phyloP scores from a whole-genome alignment of 768 basidiomycete species.

The Lactarius hatsudake region DNA sequence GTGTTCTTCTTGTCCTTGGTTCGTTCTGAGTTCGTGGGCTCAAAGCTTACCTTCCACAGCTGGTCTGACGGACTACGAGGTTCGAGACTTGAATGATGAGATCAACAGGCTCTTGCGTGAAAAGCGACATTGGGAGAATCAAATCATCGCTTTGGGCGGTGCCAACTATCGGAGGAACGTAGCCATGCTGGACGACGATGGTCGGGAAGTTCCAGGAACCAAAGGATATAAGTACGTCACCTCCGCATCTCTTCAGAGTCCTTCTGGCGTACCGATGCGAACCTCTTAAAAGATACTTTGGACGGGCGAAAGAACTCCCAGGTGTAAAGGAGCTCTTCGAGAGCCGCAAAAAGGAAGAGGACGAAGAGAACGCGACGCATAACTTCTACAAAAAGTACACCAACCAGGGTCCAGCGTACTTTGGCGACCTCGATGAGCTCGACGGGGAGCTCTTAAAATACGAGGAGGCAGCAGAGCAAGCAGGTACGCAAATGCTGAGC shows the following conservation, averaged over 20 bases:
- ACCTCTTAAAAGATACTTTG: conserved; percentile 74
- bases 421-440: conserved; percentile 85
- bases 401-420: conserved; percentile 85
- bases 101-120: conserved; percentile 95
- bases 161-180: conserved; percentile 95
- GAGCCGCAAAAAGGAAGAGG: conserved; percentile 79
- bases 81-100: conserved; percentile 94
- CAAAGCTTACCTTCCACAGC: conserved; percentile 44
- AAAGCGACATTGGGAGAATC: conserved; percentile 97
- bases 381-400: conserved; percentile 84
- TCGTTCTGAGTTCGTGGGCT: neutral
- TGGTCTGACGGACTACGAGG: conserved; percentile 91
- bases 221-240: conserved; percentile 87
- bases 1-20: conserved; percentile 30
- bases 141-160: conserved; percentile 93
- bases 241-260: neutral
- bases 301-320: conserved; percentile 92
- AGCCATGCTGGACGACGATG: conserved; percentile 91
- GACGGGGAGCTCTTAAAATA: conserved; percentile 64
- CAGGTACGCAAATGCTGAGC: conserved; percentile 46
- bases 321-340: conserved; percentile 95
- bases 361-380: conserved; percentile 79
- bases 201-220: conserved; percentile 93
- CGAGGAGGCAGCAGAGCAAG: conserved; percentile 69
- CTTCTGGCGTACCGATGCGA: neutral